These are phyloP conservation scores for Conticribra guillardii DNA, from an alignment of 108 stramenopile genomes.

Conservation along the genomic window DNA sequence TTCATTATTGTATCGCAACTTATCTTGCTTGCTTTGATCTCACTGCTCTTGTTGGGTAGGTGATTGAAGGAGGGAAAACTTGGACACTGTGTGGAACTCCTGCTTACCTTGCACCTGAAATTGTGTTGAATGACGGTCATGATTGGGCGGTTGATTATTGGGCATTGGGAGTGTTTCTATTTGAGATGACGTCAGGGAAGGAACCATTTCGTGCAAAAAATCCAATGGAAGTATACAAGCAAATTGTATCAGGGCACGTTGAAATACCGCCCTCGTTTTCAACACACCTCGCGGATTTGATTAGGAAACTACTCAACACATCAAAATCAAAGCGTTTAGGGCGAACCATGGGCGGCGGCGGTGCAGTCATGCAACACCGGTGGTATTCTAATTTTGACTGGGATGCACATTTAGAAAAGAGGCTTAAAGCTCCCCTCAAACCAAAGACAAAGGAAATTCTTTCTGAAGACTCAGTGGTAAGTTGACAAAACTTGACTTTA, in stretches of 20 bases:
- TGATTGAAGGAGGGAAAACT: conserved; percentile 55
- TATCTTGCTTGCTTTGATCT: neutral
- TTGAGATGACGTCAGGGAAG: conserved; percentile 67
- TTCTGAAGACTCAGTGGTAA: conserved; percentile 40
- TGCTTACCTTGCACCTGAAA: conserved; percentile 78
- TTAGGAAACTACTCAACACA: conserved; percentile 71
- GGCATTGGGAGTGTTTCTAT: conserved; percentile 73
- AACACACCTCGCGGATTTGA: conserved; percentile 57
- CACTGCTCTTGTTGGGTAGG: conserved; percentile 4
- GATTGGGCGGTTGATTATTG: conserved; percentile 82
- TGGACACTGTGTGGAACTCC: conserved; percentile 77
- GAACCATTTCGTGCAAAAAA: conserved; percentile 74
- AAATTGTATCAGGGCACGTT: conserved; percentile 53
- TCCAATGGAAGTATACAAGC: conserved; percentile 56
- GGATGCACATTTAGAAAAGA: conserved; percentile 71
- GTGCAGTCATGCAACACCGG: conserved; percentile 85
- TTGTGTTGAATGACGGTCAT: conserved; percentile 81
- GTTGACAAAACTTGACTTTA: conserved; percentile 11
- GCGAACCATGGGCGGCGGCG: conserved; percentile 78
- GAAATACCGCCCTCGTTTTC: conserved; percentile 50
- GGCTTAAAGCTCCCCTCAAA: conserved; percentile 58
- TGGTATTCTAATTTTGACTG: conserved; percentile 84
- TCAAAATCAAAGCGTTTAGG: conserved; percentile 79
- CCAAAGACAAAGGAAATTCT: conserved; percentile 53
- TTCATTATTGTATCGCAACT: too few relatives aligned